Base-by-base conservation (phyloP, 164 flowering plant genomes). In the Taxillus chinensis region DNA sequence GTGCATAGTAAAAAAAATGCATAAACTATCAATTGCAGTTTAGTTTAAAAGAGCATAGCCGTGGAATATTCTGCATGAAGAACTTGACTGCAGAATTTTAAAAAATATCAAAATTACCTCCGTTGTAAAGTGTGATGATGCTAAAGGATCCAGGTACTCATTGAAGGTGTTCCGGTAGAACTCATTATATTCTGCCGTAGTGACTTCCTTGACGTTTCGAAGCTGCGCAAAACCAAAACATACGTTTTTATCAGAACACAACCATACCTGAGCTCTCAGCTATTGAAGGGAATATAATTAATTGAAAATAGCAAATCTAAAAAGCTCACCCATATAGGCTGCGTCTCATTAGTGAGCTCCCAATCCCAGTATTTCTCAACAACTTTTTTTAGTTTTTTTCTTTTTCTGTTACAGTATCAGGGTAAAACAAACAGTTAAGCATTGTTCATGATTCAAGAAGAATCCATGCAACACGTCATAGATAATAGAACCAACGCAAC, bases 291-390 rank as follows among this genome's bases (percentile, higher is more conserved):
- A 11, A 48, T 11, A 48, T 8, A 27, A 45, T 41, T 41, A 63
- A 9, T 49, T 9, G 40, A 62, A 49, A 38, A 49, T 16, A 41
- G 11, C 48, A 64, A 15, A 2, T 11, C 14, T 39, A 53, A 60
- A 50, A 67, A 49, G 14, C 90, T 73, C 62, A 88, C 99, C 99
- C 99, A 93, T 64, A 90, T 72, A 42, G 97, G 99, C 67, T 90
- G 83, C 1, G 96, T 93, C 71, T 93, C 99, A 75, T 90, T 90
- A 7, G 80, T 81, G 39, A 82, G 88, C 66, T 87, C 96, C 97
- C 97, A 89, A 65, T 93, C 99, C 99, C 97, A 93, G 67, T 93
- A 93, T 65, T 71, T 82, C 79, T 89, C 96, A 62, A 89, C 86
- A 46, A 90, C 90, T 27, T 80, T 93, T 93, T 76, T 90, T 93